Evolutionary conservation across 2,329 filamentous ascomycete genomes (phyloP).

Genomic region (Mollisia scopiformis): DNA sequence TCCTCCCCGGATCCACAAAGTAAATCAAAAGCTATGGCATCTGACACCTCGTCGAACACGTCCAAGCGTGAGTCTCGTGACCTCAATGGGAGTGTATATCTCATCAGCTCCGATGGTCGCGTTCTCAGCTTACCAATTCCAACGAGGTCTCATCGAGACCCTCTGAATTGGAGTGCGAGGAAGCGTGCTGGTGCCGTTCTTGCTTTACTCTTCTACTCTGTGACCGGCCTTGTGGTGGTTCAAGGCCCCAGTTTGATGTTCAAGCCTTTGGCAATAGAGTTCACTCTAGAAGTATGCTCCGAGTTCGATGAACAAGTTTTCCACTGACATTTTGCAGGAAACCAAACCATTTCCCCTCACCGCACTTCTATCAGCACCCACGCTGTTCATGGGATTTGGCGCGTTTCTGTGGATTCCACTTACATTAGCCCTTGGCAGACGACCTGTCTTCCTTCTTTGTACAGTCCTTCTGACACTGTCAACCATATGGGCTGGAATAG

Average conservation of each 20-base stretch:
- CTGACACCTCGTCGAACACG: not conserved
- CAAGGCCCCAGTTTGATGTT: slow-evolving; percentile 18
- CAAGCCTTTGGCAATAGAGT: slow-evolving; percentile 8
- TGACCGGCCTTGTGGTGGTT: slow-evolving; percentile 8
- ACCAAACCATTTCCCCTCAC: slow-evolving; percentile 15
- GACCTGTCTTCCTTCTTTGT: slow-evolving; percentile 18
- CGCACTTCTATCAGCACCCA: slow-evolving; percentile 13
- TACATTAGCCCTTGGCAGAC: slow-evolving; percentile 18
- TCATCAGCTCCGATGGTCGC: slow-evolving; percentile 19
- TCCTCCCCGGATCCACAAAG: not conserved
- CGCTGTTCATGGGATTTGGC: slow-evolving; percentile 23
- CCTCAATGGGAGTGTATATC: slow-evolving; percentile 18
- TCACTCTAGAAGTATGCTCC: slow-evolving; percentile 5
- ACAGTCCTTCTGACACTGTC: slow-evolving; percentile 4
- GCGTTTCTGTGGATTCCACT: slow-evolving; percentile 23
- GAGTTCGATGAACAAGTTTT: not conserved
- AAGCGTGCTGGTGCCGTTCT: slow-evolving; percentile 18
- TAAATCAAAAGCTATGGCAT: not conserved
- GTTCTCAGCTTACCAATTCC: slow-evolving; percentile 24
- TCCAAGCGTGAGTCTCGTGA: not conserved
- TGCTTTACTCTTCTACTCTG: slow-evolving; percentile 11
- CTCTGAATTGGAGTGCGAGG: slow-evolving; percentile 21
- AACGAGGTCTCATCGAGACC: slow-evolving; percentile 15
- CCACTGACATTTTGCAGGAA: slow-evolving; percentile 9
- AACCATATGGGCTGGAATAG: slow-evolving; percentile 7